A percentile compares a stretch with the other conserved stretches of the same genome.
Conservation (phyloP, 495 filamentous ascomycete species). For the Lasiosphaeriaceae sp. region DNA sequence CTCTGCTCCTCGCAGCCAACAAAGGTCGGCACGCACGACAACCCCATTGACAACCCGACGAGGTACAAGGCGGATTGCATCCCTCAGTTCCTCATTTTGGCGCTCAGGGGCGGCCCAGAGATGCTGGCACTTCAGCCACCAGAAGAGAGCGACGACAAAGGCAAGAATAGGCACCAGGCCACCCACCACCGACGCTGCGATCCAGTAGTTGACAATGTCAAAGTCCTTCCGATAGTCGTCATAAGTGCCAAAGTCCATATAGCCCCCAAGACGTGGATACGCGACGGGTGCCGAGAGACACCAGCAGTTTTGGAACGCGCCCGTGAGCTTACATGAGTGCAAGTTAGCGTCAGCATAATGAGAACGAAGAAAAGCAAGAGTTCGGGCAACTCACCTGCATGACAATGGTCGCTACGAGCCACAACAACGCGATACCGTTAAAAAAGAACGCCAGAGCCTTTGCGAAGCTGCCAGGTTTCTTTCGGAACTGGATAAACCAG, state of each 20-base stretch:
- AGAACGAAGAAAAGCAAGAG: not conserved
- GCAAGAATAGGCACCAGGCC: not conserved
- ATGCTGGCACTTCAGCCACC: constrained; percentile 3
- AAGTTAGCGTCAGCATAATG: not conserved
- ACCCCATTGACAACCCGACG: too few species aligned
- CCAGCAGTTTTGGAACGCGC: constrained; percentile 22
- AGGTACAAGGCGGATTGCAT: too few species aligned
- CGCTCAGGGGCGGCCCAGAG: not conserved
- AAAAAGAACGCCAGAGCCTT: not conserved
- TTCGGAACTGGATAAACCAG: constrained; percentile 7
- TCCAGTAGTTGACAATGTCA: constrained; percentile 1
- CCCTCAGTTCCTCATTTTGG: not conserved
- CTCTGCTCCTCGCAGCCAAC: too few species aligned
- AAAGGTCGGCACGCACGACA: too few species aligned
- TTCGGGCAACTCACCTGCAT: not conserved
- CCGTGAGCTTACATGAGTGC: constrained; percentile 26
- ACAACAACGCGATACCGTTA: constrained; percentile 1
- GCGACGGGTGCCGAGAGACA: not conserved
- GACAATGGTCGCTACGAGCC: not conserved
- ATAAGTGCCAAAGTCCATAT: constrained; percentile 23
- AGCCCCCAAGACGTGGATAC: constrained; percentile 14
- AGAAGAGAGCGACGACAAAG: not conserved
- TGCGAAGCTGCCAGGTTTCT: not conserved
- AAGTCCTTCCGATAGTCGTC: constrained; percentile 4
- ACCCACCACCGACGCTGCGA: not conserved